phyloP scores from a whole-genome alignment of 148 eudicot species.

The Arbutus unedo region DNA sequence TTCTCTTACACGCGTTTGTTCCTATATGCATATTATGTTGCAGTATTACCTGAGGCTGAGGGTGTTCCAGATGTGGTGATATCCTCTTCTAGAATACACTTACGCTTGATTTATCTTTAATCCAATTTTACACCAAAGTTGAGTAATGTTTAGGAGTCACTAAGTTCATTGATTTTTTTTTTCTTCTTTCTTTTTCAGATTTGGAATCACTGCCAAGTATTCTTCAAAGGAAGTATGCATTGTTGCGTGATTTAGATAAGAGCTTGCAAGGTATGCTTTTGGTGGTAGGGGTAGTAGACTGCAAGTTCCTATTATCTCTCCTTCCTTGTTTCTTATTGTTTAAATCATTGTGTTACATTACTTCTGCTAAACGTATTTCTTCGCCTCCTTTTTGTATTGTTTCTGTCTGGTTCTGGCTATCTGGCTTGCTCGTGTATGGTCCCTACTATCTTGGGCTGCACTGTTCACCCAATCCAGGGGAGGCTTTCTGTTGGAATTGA shows the following conservation, averaged over 20 bases:
- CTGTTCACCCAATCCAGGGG: background rate
- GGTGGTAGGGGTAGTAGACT: background rate
- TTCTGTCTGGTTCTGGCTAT: background rate
- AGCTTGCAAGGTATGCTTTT: conserved; percentile 72
- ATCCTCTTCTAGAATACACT: background rate
- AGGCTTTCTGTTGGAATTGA: background rate
- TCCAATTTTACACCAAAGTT: background rate
- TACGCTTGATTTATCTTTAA: background rate
- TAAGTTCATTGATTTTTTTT: background rate
- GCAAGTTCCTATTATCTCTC: background rate
- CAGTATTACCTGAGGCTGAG: background rate
- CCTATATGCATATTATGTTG: background rate
- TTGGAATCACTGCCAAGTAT: conserved; percentile 78
- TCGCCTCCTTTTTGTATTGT: background rate
- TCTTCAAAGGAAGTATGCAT: conserved; percentile 74
- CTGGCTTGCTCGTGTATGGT: conserved; percentile 3
- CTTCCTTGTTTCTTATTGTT: background rate
- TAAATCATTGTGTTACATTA: background rate
- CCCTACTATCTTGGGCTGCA: background rate
- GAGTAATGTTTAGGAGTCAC: background rate
- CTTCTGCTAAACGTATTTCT: background rate
- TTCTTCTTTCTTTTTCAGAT: conserved; percentile 35
- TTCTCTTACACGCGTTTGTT: background rate
- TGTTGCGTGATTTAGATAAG: conserved; percentile 80
- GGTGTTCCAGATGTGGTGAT: background rate